Evolutionary conservation across 805 yeast species (phyloP), one percentile per base, ranked within the genome.

Genomic region (Wickerhamomyces ciferrii): DNA sequence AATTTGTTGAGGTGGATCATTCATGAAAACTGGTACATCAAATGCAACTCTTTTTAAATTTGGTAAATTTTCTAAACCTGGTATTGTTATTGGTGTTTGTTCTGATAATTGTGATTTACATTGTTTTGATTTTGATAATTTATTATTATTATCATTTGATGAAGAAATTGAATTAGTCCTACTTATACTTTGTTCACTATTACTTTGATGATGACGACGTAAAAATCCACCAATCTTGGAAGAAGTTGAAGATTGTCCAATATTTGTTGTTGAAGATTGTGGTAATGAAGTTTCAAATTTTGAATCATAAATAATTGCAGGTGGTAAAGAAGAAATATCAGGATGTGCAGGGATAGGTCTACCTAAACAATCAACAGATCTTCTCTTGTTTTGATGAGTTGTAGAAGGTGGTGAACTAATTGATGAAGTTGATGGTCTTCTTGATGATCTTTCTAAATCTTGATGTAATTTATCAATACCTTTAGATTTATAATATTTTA

Each of bases 1-100:
- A 48, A 91, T 86, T 60, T 90, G 96, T 58, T 91, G 97, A 1
- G 96, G 96, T 1, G 97, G 97, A 62, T 91, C 97, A 50, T 77
- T 76, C 32, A 76, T 78, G 57, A 88, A 81, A 15, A 87, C 84
- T 32, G 85, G 85, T 5, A 85, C 71, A 3, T 90, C 88, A 67
- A 91, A 91, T 0, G 84, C 74, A 5, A 89, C 96, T 53, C 87
- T 73, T 50, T 78, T 76, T 60, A 87, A 50, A 7, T 62, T 58
- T 43, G 66, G 66, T 1, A 71, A 39, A 32, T 76, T 47, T 41
- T 69, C 74, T 40, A 72, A 49, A 0, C 78, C 78, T 2, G 78
- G 78, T 11, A 63, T 61, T 24, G 49, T 43, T 5, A 47, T 46
- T 9, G 51, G 60, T 34, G 24, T 57, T 53, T 55, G 45, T 36